Percentiles rank a stretch among this genome's conserved stretches.
phyloP scores from a whole-genome alignment of 768 basidiomycete species.

The Lactarius sp. region DNA sequence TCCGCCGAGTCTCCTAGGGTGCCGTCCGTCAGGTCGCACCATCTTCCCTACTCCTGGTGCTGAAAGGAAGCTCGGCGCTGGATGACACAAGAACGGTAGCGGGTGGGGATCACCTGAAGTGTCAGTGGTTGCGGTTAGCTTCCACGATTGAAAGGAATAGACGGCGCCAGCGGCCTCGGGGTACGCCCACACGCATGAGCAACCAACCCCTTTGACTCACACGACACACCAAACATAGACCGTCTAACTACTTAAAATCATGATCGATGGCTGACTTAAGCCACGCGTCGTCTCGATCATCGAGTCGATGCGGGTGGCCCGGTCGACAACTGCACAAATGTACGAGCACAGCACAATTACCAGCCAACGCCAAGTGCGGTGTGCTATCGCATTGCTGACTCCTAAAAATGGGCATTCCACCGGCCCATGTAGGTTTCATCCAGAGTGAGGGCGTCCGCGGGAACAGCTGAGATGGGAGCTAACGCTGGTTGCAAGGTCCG shows the following conservation, averaged over 20 bases:
- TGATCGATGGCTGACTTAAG: not conserved
- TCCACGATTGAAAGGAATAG: not conserved
- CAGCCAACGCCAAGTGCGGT: not conserved
- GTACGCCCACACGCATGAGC: not conserved
- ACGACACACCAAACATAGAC: not conserved
- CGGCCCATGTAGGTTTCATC: not conserved
- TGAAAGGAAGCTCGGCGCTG: not conserved
- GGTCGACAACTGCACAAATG: not conserved
- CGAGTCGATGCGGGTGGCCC: not conserved
- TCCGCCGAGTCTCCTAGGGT: too few species aligned
- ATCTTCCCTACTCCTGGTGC: too few species aligned
- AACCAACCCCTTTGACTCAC: not conserved
- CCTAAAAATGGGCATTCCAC: not conserved
- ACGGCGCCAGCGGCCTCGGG: too few species aligned
- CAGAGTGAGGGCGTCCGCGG: not conserved
- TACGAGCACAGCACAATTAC: not conserved
- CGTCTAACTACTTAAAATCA: not conserved
- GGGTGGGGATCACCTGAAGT: not conserved
- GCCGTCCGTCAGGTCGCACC: too few species aligned
- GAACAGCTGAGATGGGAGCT: not conserved
- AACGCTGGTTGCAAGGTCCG: slow-evolving; percentile 6
- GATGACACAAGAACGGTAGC: not conserved
- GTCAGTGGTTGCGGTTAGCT: not conserved
- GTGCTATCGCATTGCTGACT: not conserved
- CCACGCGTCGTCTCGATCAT: not conserved